Evolutionary conservation across 768 basidiomycete genomes (phyloP).

Genomic region (Tylopilus balloui): DNA sequence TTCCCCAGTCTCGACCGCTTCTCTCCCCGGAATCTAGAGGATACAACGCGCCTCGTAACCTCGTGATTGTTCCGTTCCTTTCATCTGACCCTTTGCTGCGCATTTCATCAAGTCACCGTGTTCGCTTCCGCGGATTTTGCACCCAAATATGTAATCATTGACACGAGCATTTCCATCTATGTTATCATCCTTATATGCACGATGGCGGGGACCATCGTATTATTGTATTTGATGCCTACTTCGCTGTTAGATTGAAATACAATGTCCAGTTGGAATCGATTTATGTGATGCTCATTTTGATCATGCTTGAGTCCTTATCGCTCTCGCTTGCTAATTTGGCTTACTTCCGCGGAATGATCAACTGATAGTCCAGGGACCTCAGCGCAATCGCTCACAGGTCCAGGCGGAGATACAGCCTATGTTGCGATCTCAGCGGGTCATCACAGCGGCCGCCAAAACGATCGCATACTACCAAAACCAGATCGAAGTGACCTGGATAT

Average conservation of each 20-base stretch:
- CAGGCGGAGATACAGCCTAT: neutral
- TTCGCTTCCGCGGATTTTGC: constrained; percentile 5
- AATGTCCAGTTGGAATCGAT: neutral
- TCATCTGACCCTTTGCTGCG: constrained; percentile 1
- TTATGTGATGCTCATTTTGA: neutral
- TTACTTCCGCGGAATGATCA: neutral
- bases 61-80: neutral
- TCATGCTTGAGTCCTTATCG: neutral
- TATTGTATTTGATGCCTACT: constrained; percentile 2
- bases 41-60: neutral
- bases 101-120: neutral
- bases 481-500: neutral
- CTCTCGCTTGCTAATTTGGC: neutral
- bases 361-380: neutral
- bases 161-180: constrained; percentile 8
- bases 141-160: constrained; percentile 7
- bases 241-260: neutral
- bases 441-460: neutral
- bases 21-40: neutral
- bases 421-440: neutral
- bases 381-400: neutral
- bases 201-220: neutral
- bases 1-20: neutral
- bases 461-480: neutral
- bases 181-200: constrained; percentile 8